Evolutionary conservation across 495 filamentous ascomycete species (phyloP).

Genomic region (Ascodesmis nigricans): DNA sequence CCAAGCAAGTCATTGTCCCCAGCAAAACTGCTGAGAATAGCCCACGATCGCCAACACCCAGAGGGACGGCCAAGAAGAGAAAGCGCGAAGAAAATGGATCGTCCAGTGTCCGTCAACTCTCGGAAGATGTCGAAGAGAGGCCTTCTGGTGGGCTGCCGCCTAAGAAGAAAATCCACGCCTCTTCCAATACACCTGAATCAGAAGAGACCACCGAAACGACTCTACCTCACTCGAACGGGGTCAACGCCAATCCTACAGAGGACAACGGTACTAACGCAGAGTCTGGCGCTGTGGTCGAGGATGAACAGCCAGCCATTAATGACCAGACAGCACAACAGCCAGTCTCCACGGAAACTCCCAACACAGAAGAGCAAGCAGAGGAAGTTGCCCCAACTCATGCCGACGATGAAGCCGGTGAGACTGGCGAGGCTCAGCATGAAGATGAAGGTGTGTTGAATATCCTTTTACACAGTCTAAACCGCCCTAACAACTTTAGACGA

Average conservation of each 20-base stretch:
- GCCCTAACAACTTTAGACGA: constrained; percentile 36
- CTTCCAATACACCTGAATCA: constrained; percentile 9
- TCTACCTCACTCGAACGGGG: no score
- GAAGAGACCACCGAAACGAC: constrained; percentile 4
- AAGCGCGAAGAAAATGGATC: constrained; percentile 19
- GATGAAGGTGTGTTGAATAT: constrained; percentile 47
- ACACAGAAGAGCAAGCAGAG: constrained; percentile 13
- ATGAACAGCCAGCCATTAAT: no score
- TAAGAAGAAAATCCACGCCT: constrained; percentile 17
- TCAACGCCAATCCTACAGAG: no score
- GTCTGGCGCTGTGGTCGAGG: no score
- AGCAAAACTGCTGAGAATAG: background rate
- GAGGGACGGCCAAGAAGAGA: constrained; percentile 23
- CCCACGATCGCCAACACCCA: constrained; percentile 7
- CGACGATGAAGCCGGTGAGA: constrained; percentile 23
- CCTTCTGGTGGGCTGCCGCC: constrained; percentile 9
- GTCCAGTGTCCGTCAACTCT: constrained; percentile 3
- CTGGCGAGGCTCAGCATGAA: constrained; percentile 34
- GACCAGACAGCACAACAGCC: no score
- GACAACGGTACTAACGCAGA: no score
- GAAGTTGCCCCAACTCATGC: constrained; percentile 5
- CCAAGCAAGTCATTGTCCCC: background rate
- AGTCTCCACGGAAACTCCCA: no score
- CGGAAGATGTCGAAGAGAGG: constrained; percentile 11
- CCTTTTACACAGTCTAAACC: background rate